Percentiles rank a stretch among this genome's conserved stretches.
These are phyloP conservation scores for Infundibulicybe gibba DNA, from an alignment of 768 basidiomycete species.

Conservation along the genomic window DNA sequence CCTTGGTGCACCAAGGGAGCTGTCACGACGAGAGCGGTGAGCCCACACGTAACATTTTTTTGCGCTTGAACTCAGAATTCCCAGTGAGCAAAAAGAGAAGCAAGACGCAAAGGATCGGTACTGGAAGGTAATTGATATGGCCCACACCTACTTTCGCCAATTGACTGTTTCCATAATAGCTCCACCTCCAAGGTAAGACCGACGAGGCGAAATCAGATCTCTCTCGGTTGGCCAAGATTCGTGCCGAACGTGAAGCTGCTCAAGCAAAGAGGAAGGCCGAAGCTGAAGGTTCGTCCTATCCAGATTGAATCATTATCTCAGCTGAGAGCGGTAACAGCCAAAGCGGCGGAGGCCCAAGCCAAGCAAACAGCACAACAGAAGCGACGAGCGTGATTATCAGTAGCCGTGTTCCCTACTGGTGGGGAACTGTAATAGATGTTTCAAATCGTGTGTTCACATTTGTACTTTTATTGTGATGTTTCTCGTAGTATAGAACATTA, in stretches of 20 bases:
- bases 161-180: slow-evolving; percentile 27
- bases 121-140: slow-evolving; percentile 58
- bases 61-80: background rate
- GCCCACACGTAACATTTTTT: slow-evolving; percentile 4
- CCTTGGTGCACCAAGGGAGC: slow-evolving; percentile 57
- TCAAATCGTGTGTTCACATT: no score
- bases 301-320: background rate
- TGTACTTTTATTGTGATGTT: background rate
- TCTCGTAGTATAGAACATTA: background rate
- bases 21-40: slow-evolving; percentile 65
- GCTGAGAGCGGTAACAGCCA: no score
- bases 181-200: slow-evolving; percentile 82
- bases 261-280: slow-evolving; percentile 88
- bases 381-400: no score
- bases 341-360: no score
- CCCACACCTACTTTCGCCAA: slow-evolving; percentile 4
- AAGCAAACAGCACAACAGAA: no score
- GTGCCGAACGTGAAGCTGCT: slow-evolving; percentile 83
- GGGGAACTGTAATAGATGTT: no score
- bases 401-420: no score
- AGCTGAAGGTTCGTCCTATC: slow-evolving; percentile 60
- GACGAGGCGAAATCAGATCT: slow-evolving; percentile 88
- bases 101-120: slow-evolving; percentile 85
- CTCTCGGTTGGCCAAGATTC: slow-evolving; percentile 80
- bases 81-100: slow-evolving; percentile 89